A percentile compares a stretch with the other conserved stretches of the same genome.
Conservation (phyloP, 768 basidiomycete genomes). For the Mycena latifolia region DNA sequence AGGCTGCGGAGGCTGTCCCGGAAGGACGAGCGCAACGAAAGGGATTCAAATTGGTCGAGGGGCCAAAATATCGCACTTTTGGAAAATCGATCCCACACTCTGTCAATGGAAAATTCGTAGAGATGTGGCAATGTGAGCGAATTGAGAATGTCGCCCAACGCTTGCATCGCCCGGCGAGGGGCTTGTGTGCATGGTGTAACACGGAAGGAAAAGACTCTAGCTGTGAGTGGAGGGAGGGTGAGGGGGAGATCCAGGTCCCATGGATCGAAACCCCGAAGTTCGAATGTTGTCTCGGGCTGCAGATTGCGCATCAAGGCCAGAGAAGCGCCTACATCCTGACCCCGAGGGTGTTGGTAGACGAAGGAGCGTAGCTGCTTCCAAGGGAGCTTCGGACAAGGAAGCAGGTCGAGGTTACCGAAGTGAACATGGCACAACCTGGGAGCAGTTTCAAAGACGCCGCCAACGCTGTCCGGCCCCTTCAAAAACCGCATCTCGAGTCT, state of each 20-base stretch:
- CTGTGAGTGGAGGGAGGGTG: background rate
- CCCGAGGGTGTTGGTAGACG: background rate
- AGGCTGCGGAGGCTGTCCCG: constrained; percentile 6
- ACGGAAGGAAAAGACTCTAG: background rate
- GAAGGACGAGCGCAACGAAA: constrained; percentile 3
- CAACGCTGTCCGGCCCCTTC: too few relatives aligned
- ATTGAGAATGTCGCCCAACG: background rate
- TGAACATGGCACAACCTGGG: background rate
- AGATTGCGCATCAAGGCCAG: background rate
- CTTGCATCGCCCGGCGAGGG: background rate
- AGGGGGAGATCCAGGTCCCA: background rate
- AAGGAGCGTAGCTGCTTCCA: background rate
- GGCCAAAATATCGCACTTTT: background rate
- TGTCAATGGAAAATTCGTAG: background rate
- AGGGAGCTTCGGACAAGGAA: background rate
- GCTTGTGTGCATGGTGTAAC: background rate
- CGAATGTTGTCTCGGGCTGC: background rate
- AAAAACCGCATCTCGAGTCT: background rate
- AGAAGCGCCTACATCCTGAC: background rate
- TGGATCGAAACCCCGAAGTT: background rate
- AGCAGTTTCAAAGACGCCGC: background rate
- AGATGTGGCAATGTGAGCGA: constrained; percentile 1
- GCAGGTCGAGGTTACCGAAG: background rate
- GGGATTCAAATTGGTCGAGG: background rate
- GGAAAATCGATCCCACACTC: background rate